These are phyloP conservation scores for Ceratobasidium sp. DNA, from an alignment of 1,284 basidiomycete species.

Conservation along the genomic window DNA sequence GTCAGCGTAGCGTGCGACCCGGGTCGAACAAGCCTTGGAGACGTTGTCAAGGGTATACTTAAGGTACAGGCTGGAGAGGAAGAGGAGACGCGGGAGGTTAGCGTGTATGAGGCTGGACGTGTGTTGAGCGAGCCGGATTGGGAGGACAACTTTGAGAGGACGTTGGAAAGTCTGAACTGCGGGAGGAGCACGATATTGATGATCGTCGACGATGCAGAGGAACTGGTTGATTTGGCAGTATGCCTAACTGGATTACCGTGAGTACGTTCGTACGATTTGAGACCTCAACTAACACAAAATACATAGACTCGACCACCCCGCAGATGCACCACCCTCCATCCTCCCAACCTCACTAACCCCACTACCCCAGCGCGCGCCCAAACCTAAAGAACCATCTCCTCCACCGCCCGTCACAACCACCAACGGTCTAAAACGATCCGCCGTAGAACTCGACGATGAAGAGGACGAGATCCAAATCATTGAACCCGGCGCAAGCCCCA, in stretches of 20 bases:
- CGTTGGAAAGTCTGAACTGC: conserved; percentile 78
- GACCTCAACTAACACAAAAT: not conserved
- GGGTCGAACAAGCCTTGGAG: conserved; percentile 72
- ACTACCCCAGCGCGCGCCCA: conserved; percentile 59
- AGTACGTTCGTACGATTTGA: conserved; percentile 56
- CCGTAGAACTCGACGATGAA: conserved; percentile 20
- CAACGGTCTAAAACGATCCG: conserved; percentile 21
- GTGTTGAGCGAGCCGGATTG: conserved; percentile 90
- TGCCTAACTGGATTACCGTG: conserved; percentile 78
- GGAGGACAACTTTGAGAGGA: conserved; percentile 83
- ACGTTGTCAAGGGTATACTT: conserved; percentile 76
- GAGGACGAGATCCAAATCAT: conserved; percentile 41
- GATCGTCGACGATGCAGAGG: conserved; percentile 90
- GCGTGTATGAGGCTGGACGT: conserved; percentile 86
- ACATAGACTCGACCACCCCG: conserved; percentile 65
- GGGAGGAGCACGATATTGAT: conserved; percentile 84
- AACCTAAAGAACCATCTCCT: not conserved
- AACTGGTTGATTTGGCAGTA: conserved; percentile 78
- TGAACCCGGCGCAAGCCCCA: conserved; percentile 8
- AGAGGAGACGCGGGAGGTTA: conserved; percentile 70
- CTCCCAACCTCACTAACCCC: conserved; percentile 75
- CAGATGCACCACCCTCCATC: conserved; percentile 65
- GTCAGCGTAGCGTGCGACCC: conserved; percentile 78
- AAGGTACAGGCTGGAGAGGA: conserved; percentile 57
- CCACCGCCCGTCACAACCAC: conserved; percentile 52